Conservation (phyloP, 176 grass and related monocot genomes). For the Ensete glaucum region DNA sequence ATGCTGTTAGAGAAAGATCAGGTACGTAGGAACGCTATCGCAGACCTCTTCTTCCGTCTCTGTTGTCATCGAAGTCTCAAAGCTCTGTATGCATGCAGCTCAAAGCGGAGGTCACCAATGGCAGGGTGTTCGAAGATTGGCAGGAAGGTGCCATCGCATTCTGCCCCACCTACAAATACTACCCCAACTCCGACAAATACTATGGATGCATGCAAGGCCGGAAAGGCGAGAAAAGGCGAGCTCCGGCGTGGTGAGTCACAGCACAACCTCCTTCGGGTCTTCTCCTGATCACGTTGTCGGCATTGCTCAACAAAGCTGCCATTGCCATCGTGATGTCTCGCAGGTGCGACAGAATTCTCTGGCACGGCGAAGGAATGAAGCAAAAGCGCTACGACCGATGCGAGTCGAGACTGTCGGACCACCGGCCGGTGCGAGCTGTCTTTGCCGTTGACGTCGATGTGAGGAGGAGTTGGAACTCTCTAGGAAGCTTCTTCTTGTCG, state of each 20-base stretch:
- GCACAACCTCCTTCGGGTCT: background rate
- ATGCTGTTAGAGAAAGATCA: constrained; percentile 61
- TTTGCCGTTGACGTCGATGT: constrained; percentile 43
- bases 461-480: constrained; percentile 35
- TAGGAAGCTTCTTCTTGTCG: constrained; percentile 58
- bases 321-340: no score
- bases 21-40: constrained; percentile 10
- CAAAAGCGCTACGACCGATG: constrained; percentile 47
- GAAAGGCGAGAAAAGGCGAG: constrained; percentile 50
- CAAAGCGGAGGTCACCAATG: constrained; percentile 27
- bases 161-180: constrained; percentile 74
- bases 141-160: constrained; percentile 49
- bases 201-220: constrained; percentile 34
- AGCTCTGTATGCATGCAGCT: constrained; percentile 11
- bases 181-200: constrained; percentile 57
- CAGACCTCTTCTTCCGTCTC: background rate
- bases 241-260: constrained; percentile 47
- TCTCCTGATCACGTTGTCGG: no score
- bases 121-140: constrained; percentile 52
- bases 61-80: background rate
- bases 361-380: constrained; percentile 42
- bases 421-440: constrained; percentile 55
- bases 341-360: constrained; percentile 65
- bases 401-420: constrained; percentile 60
- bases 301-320: no score